Evolutionary conservation across 1,139 yeast species (phyloP), one percentile per base, ranked within the genome.

Genomic region (Wickerhamomyces sp.): DNA sequence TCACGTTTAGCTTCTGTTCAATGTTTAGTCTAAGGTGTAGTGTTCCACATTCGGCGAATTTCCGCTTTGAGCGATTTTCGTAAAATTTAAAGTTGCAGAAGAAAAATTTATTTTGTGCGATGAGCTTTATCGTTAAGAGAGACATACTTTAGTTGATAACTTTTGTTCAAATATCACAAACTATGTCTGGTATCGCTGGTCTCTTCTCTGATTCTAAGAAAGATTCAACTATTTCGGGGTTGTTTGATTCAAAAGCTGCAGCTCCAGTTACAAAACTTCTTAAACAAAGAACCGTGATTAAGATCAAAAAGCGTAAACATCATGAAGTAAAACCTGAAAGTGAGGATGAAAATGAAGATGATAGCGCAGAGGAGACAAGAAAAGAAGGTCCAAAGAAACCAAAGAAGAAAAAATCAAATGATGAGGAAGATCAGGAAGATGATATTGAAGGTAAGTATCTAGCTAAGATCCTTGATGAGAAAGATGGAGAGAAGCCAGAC

Each of bases 381-480:
- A 41, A 38, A 4, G 41, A 34, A 16, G 21, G 35, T 18, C 33
- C 23, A 23, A 34, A 25, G 31, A 40, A 30, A 27, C 40, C 36
- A 38, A 47, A 20, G 36, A 43, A 33, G 40, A 36, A 21, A 14
- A 30, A 20, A 16, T 49, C 36, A 6, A 56, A 52, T 12, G 64
- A 57, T 23, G 57, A 57, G 23, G 59, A 45, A 6, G 56, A 52
- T 12, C 63, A 57, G 24, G 57, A 57, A 23, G 59, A 45, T 8
- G 61, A 58, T 32, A 45, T 55, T 16, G 64, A 59, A 34, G 55
- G 46, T 6, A 49, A 37, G 27, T 47, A 47, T 30, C 43, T 48
- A 31, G 50, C 42, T 18, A 53, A 45, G 26, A 31, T 45, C 10
- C 39, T 47, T 12, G 40, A 40, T 12, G 46, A 45, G 5, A 25